Base-by-base conservation (phyloP, 176 grass and related monocot species). In the Ensete glaucum region DNA sequence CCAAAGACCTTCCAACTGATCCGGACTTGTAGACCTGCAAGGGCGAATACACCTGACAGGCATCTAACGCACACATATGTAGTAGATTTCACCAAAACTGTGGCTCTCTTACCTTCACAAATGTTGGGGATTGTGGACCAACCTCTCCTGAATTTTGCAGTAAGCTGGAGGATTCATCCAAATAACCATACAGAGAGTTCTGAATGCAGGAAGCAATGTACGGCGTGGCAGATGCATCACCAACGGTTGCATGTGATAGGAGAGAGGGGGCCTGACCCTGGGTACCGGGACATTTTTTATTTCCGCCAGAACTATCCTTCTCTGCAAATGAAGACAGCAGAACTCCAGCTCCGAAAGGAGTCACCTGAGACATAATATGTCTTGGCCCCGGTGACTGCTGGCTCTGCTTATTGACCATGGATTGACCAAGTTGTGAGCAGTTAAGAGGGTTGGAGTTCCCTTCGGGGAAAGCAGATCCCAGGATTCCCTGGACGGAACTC, bases 21-120 rank as follows among this genome's bases (percentile, higher is more conserved):
- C 68, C 68, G 7, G 78, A 72, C 57, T 80, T 80, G 27, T 73
- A 80, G 63, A 80, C 78, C 78, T 80, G 48, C 53, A 80, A 23
- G 20, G 62, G 12, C 6, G 20, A 62, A 52, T 17, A 12, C 9
- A 72, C 34, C 9, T n/a, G 15, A 27, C n/a, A 11, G 43, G 48
- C 22, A 78, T 72, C 54, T 52, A 62, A 52, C n/a, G n/a, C 62
- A 50, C 62, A 50, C 12, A 50, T 9, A 76, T 14, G 27, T 17
- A 11, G 16, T 50, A 29, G 3, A 52, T 62, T 43, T 10, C 12
- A 53, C 8, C 43, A 15, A 8, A 62, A 62, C n/a, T 79, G 12
- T 48, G 16, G 3, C 17, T 17, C 54, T n/a, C 54, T 62, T 80
- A 80, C 78, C 78, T 80, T 80, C 26, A 80, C 78, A 64, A 73